Conservation (phyloP, 148 eudicot genomes). For the Beta vulgaris region DNA sequence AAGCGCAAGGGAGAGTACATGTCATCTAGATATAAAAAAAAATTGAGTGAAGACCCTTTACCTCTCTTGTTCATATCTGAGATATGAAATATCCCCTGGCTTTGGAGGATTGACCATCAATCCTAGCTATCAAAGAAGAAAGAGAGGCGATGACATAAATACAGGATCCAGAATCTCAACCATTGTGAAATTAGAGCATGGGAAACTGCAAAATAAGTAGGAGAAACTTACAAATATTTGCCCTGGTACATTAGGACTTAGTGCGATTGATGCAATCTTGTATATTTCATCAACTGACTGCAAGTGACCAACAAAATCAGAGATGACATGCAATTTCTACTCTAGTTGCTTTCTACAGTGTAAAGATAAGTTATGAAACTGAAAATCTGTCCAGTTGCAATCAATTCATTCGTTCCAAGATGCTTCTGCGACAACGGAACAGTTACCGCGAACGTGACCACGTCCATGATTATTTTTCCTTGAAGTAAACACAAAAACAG, state of each 20-base stretch:
- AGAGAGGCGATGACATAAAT: slow-evolving; percentile 9
- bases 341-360: not conserved
- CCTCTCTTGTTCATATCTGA: slow-evolving; percentile 77
- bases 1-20: not conserved
- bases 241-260: slow-evolving; percentile 91
- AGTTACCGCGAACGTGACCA: too few species aligned
- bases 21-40: not conserved
- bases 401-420: too few species aligned
- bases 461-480: too few species aligned
- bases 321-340: slow-evolving; percentile 2
- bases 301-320: slow-evolving; percentile 21
- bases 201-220: not conserved
- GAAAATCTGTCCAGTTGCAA: not conserved
- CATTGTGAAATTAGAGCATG: not conserved
- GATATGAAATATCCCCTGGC: slow-evolving; percentile 90
- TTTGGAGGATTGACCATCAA: slow-evolving; percentile 92
- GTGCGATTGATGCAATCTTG: slow-evolving; percentile 85
- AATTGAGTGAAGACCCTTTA: slow-evolving; percentile 19
- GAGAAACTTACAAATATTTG: slow-evolving; percentile 82
- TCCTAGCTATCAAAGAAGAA: slow-evolving; percentile 59
- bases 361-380: not conserved
- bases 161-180: not conserved
- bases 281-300: slow-evolving; percentile 98
- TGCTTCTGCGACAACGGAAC: too few species aligned
- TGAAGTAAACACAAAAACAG: too few species aligned